phyloP scores from a whole-genome alignment of 306 rosid species.

The Heteromeles arbutifolia region DNA sequence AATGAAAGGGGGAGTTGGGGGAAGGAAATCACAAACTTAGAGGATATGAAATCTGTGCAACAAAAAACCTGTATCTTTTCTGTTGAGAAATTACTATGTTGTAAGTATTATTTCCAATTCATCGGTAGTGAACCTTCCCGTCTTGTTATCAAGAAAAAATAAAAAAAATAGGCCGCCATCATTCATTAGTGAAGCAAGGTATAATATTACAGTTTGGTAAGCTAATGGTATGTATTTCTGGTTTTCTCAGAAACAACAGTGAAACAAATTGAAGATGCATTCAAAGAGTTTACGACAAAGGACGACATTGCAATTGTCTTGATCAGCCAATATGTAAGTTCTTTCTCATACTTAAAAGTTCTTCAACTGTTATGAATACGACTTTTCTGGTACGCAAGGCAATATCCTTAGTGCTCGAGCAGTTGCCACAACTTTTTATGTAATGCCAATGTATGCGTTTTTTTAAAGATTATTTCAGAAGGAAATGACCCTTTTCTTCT shows the following conservation, averaged over 20 bases:
- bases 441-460: neutral
- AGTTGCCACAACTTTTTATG: neutral
- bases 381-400: constrained; percentile 6
- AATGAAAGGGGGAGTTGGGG: neutral
- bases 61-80: too few relatives aligned
- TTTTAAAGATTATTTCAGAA: neutral
- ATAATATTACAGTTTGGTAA: neutral
- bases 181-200: neutral
- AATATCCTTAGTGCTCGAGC: neutral
- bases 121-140: too few relatives aligned
- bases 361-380: neutral
- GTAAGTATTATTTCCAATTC: too few relatives aligned
- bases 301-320: constrained; percentile 82
- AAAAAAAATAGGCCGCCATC: neutral
- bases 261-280: constrained; percentile 90
- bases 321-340: constrained; percentile 94
- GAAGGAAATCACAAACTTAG: neutral
- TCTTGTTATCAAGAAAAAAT: neutral
- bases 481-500: constrained; percentile 3
- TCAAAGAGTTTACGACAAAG: constrained; percentile 78
- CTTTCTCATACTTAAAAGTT: neutral
- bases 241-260: constrained; percentile 67
- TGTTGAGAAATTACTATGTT: too few relatives aligned
- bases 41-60: neutral
- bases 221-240: neutral